Evolutionary conservation across 805 yeast genomes (phyloP), one percentile per base, ranked within the genome.

Genomic region (Wickerhamiella azyma): DNA sequence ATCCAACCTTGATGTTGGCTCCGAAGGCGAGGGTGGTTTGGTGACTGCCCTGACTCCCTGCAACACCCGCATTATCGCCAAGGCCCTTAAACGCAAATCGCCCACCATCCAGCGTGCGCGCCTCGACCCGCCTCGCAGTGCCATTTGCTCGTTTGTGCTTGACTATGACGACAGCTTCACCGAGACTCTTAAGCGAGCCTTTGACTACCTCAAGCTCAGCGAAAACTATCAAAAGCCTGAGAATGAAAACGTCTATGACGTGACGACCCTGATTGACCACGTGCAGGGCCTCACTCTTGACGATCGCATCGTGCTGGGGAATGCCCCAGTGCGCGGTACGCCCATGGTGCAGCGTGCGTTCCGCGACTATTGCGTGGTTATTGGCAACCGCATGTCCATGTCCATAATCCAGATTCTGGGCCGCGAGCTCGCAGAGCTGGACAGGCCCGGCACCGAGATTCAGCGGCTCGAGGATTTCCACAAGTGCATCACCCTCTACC

Each of bases 101-200:
- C 57, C 57, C 2, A 39, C 9, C 9, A 60, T 88, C 5, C 53
- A 62, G 1, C 69, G 70, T 36, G 95, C 94, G 0, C 70, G 75
- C 9, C 61, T 84, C n/a, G 81, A 88, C 81, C 96, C 96, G 1
- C 77, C 86, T 1, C 78, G 75, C 50, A 71, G 72, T 18, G 64
- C 83, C n/a, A 76, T 92, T 75, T 70, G 79, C 53, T 73, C 81
- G 54, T 70, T 81, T 9, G 73, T 75, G 54, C 76, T 78, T 52
- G 75, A 82, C 2, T 64, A 70, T 2, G 65, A 69, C 2, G 68
- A 74, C 1, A 64, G 70, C 1, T 63, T 77, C 18, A 60, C 64
- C 24, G 60, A 66, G 5, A 66, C 81, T 38, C 66, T 80, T 38
- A 54, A 64, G 16, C 66, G 69, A 19, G 73, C 82, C 52, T 71